Evolutionary conservation across 495 filamentous ascomycete genomes (phyloP).

Genomic region (Pyrenula aspistea): DNA sequence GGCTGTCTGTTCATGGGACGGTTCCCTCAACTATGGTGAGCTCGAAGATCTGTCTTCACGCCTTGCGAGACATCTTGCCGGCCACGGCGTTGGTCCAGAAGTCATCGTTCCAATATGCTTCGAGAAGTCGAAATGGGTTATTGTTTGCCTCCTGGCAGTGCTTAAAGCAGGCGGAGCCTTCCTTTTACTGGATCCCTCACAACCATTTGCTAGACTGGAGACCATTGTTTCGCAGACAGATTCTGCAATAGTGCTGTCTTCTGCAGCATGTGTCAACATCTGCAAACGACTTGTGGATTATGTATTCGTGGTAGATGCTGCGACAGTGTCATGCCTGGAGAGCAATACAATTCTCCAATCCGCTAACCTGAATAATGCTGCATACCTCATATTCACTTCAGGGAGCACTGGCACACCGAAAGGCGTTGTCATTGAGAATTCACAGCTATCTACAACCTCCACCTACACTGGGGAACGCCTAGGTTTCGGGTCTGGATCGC

Average conservation of each 20-base stretch:
- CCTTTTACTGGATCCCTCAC: slow-evolving; percentile 31
- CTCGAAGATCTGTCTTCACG: slow-evolving; percentile 14
- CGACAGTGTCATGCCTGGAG: not conserved
- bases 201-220: slow-evolving; percentile 29
- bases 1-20: slow-evolving; percentile 26
- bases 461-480: slow-evolving; percentile 10
- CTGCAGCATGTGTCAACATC: slow-evolving; percentile 3
- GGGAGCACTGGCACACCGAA: slow-evolving; percentile 33
- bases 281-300: not conserved
- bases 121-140: slow-evolving; percentile 27
- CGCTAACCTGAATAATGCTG: slow-evolving; percentile 4
- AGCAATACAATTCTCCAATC: not conserved
- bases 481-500: slow-evolving; percentile 18
- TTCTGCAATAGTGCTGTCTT: slow-evolving; percentile 28
- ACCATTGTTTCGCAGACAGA: slow-evolving; percentile 31
- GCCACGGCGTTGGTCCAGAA: slow-evolving; percentile 19
- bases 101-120: slow-evolving; percentile 30
- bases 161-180: slow-evolving; percentile 32
- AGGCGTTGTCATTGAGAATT: slow-evolving; percentile 26
- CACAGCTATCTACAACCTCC: slow-evolving; percentile 13
- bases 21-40: slow-evolving; percentile 17
- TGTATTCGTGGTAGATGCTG: not conserved
- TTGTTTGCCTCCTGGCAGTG: slow-evolving; percentile 24
- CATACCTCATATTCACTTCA: slow-evolving; percentile 28
- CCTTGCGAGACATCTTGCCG: slow-evolving; percentile 11